Percentiles rank a stretch among this genome's conserved stretches.
Conservation (phyloP, 2,329 filamentous ascomycete genomes). For the Didymosphaeria variabile region DNA sequence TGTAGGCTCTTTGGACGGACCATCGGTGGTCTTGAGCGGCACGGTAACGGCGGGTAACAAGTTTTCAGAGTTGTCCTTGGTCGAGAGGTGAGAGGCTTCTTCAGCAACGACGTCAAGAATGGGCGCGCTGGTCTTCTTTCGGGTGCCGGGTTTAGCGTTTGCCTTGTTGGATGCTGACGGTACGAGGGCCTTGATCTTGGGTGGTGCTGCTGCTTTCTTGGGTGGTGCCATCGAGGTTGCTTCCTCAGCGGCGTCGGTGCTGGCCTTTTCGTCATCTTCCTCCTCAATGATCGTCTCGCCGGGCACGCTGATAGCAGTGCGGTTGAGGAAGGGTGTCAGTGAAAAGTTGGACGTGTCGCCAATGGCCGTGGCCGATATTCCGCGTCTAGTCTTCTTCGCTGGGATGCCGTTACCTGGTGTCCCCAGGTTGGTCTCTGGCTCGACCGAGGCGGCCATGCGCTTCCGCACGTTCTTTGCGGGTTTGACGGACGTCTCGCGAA, state of each 20-base stretch:
- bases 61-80: conserved; percentile 53
- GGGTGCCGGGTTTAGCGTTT: conserved; percentile 52
- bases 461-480: conserved; percentile 53
- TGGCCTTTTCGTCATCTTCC: conserved; percentile 34
- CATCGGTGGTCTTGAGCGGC: conserved; percentile 47
- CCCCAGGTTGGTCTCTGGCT: conserved; percentile 58
- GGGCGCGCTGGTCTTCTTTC: conserved; percentile 49
- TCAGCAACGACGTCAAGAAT: conserved; percentile 56
- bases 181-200: conserved; percentile 54
- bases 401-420: conserved; percentile 59
- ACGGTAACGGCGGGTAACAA: conserved; percentile 32
- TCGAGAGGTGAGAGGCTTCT: conserved; percentile 47
- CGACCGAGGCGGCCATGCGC: conserved; percentile 53
- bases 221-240: conserved; percentile 41
- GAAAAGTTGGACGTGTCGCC: conserved; percentile 94
- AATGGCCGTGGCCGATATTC: conserved; percentile 64
- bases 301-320: conserved; percentile 68
- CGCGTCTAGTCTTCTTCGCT: conserved; percentile 57
- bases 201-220: conserved; percentile 36
- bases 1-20: conserved; percentile 25
- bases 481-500: conserved; percentile 46
- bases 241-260: conserved; percentile 30
- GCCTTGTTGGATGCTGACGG: conserved; percentile 56
- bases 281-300: conserved; percentile 53
- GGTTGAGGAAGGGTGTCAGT: conserved; percentile 91